Percentiles rank a stretch among this genome's conserved stretches.
Conservation (phyloP, 116 monocot genomes). For the Thalassia testudinum region DNA sequence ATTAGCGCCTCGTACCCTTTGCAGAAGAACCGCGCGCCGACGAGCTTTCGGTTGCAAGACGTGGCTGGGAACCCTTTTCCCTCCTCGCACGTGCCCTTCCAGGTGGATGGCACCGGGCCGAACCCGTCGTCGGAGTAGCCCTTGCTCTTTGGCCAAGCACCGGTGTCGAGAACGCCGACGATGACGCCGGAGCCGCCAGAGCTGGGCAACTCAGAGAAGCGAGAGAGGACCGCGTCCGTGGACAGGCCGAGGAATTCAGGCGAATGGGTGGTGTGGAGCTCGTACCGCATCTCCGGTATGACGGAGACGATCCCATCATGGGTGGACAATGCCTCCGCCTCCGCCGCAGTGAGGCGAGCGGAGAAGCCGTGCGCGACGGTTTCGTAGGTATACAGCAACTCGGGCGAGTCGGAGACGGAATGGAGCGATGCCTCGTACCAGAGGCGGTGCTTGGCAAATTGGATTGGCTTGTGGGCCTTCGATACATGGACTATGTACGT, state of each 20-base stretch:
- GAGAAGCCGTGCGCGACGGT: conserved; percentile 67
- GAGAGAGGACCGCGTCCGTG: too few species aligned
- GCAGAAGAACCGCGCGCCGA: conserved; percentile 77
- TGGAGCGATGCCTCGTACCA: conserved; percentile 46
- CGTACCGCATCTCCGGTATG: conserved; percentile 51
- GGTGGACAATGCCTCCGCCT: conserved; percentile 21
- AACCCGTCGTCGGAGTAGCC: conserved; percentile 64
- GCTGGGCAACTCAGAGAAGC: too few species aligned
- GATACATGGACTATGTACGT: conserved; percentile 86
- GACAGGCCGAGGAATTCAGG: conserved; percentile 70
- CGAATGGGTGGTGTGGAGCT: conserved; percentile 45
- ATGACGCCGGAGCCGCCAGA: conserved; percentile 62
- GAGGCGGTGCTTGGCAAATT: conserved; percentile 74
- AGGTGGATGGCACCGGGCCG: conserved; percentile 48
- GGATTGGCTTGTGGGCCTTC: conserved; percentile 46
- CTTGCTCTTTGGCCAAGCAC: conserved; percentile 49
- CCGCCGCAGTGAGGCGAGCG: conserved; percentile 30
- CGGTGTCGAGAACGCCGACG: conserved; percentile 66
- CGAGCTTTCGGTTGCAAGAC: conserved; percentile 77
- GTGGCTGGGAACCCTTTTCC: conserved; percentile 44
- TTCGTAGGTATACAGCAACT: conserved; percentile 62
- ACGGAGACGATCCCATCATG: conserved; percentile 38
- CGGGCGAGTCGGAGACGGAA: too few species aligned
- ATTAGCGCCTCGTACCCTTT: conserved; percentile 64
- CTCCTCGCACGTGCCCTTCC: conserved; percentile 59